Evolutionary conservation across 129 eudicot genomes (phyloP).

Genomic region (Smallanthus sonchifolius): DNA sequence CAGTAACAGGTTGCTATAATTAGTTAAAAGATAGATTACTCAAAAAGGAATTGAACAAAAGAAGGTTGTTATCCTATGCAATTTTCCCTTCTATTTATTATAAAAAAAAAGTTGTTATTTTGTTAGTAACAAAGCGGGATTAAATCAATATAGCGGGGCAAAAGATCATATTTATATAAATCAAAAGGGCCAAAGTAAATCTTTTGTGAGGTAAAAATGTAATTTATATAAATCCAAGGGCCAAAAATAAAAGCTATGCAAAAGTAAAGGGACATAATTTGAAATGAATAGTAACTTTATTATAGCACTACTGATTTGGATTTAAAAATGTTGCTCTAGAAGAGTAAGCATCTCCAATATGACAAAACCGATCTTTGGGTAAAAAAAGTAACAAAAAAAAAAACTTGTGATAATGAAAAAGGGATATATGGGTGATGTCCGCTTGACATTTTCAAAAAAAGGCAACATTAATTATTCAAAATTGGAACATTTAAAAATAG

Average conservation of each 20-base stretch:
- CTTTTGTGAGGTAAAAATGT: too few relatives aligned
- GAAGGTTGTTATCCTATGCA: background rate
- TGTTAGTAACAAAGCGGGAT: background rate
- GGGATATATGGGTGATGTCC: background rate
- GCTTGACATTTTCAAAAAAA: background rate
- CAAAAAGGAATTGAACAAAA: background rate
- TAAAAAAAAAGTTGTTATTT: too few relatives aligned
- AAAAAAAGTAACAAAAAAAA: background rate
- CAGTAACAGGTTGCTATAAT: background rate
- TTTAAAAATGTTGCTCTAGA: background rate
- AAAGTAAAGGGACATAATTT: too few relatives aligned
- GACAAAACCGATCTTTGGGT: background rate
- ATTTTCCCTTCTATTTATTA: too few relatives aligned
- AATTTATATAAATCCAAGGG: too few relatives aligned
- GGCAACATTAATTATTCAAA: background rate
- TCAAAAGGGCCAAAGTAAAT: background rate
- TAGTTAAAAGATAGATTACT: background rate
- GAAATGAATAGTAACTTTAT: background rate
- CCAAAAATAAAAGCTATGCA: too few relatives aligned
- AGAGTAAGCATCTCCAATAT: background rate
- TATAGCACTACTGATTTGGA: background rate
- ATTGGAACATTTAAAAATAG: background rate
- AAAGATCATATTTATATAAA: background rate
- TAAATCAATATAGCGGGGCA: background rate
- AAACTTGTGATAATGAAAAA: background rate